These are phyloP conservation scores for Tephrocybe rancida DNA, from an alignment of 768 basidiomycete species.

Conservation along the genomic window DNA sequence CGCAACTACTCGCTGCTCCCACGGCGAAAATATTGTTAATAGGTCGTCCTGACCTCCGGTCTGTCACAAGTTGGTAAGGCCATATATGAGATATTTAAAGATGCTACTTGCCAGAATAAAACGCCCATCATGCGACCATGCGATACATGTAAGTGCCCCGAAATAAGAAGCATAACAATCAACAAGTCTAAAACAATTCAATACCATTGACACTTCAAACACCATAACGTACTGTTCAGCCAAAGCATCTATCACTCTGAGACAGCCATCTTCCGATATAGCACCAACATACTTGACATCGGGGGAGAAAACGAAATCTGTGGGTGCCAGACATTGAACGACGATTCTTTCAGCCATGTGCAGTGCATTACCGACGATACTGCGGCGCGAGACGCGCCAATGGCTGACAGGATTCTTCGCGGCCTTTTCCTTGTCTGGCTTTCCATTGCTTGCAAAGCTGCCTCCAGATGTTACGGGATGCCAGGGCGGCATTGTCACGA, in stretches of 20 bases:
- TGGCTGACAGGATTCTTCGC: conserved; percentile 90
- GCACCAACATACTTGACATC: conserved; percentile 90
- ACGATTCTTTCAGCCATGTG: background rate
- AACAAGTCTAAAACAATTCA: conserved; percentile 59
- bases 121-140: conserved; percentile 95
- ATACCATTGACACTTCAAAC: conserved; percentile 1
- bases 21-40: conserved; percentile 91
- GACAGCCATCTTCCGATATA: conserved; percentile 89
- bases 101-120: conserved; percentile 74
- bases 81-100: conserved; percentile 2
- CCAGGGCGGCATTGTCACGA: conserved; percentile 86
- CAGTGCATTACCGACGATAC: conserved; percentile 63
- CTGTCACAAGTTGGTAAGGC: conserved; percentile 35
- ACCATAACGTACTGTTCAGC: conserved; percentile 71
- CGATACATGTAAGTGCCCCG: conserved; percentile 84
- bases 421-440: conserved; percentile 68
- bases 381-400: conserved; percentile 76
- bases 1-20: conserved; percentile 92
- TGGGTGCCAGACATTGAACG: background rate
- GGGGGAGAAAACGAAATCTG: conserved; percentile 92
- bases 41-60: conserved; percentile 98
- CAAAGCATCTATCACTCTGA: conserved; percentile 87
- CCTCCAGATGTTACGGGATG: conserved; percentile 62
- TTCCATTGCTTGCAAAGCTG: conserved; percentile 32
- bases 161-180: conserved; percentile 97